A percentile compares a stretch with the other conserved stretches of the same genome.
Evolutionary conservation across 345 rosid species (phyloP).

Genomic region (Eutrema yunnanense): DNA sequence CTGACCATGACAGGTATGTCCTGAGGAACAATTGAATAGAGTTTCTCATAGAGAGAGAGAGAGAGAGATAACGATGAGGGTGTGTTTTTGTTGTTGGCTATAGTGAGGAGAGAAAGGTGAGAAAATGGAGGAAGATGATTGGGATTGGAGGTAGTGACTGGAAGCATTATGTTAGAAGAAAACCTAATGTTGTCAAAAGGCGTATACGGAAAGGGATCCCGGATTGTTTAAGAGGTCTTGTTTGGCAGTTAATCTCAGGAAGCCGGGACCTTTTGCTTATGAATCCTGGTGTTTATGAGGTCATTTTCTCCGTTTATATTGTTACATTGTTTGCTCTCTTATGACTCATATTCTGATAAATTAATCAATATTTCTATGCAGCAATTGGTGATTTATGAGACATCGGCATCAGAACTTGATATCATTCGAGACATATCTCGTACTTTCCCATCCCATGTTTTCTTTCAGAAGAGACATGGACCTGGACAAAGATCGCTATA

Average conservation of each 20-base stretch:
- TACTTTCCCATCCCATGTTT: slow-evolving; percentile 93
- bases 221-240: slow-evolving; percentile 96
- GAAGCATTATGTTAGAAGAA: slow-evolving; percentile 88
- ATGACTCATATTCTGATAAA: not conserved
- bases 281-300: slow-evolving; percentile 98
- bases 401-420: slow-evolving; percentile 93
- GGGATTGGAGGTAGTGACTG: slow-evolving; percentile 98
- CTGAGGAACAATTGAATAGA: not conserved
- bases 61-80: not conserved
- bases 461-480: slow-evolving; percentile 98
- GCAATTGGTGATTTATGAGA: slow-evolving; percentile 91
- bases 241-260: slow-evolving; percentile 96
- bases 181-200: slow-evolving; percentile 79
- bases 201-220: slow-evolving; percentile 91
- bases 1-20: slow-evolving; percentile 54
- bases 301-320: not conserved
- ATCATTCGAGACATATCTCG: slow-evolving; percentile 96
- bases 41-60: not conserved
- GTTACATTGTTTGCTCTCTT: not conserved
- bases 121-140: slow-evolving; percentile 99
- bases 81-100: slow-evolving; percentile 11
- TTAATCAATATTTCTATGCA: slow-evolving; percentile 30
- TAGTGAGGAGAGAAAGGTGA: slow-evolving; percentile 82
- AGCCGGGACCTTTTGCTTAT: slow-evolving; percentile 90
- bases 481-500: slow-evolving; percentile 97